Evolutionary conservation across 306 rosid genomes (phyloP).

Genomic region (Elaeagnus macrophylla): DNA sequence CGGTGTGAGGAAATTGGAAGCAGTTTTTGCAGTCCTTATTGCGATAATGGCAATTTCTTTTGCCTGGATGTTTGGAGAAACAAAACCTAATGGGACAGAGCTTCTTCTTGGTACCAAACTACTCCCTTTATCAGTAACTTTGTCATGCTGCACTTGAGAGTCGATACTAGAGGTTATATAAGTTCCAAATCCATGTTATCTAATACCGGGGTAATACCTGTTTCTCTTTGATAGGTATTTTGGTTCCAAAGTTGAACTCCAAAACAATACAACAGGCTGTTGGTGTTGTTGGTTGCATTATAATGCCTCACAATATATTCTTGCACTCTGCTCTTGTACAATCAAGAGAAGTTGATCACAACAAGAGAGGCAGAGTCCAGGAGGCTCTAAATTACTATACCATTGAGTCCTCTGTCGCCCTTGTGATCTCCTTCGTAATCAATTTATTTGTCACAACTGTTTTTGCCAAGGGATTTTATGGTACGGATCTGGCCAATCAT

Average conservation of each 20-base stretch:
- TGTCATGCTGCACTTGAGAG: neutral
- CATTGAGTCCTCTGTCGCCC: slow-evolving; percentile 78
- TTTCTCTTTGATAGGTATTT: slow-evolving; percentile 44
- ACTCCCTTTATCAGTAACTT: slow-evolving; percentile 5
- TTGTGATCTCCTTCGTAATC: slow-evolving; percentile 59
- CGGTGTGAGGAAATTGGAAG: slow-evolving; percentile 94
- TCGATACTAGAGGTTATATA: neutral
- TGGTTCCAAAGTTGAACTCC: slow-evolving; percentile 90
- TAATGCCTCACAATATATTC: slow-evolving; percentile 96
- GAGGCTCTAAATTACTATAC: slow-evolving; percentile 91
- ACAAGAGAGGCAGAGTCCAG: slow-evolving; percentile 65
- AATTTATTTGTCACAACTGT: slow-evolving; percentile 86
- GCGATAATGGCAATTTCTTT: slow-evolving; percentile 80
- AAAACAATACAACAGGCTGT: slow-evolving; percentile 88
- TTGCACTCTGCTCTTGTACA: slow-evolving; percentile 96
- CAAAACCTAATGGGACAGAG: slow-evolving; percentile 73
- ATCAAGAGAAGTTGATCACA: slow-evolving; percentile 64
- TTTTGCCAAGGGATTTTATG: slow-evolving; percentile 85
- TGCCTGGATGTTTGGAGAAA: slow-evolving; percentile 97
- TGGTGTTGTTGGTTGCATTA: slow-evolving; percentile 92
- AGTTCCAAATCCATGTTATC: slow-evolving; percentile 5
- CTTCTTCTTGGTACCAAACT: slow-evolving; percentile 62
- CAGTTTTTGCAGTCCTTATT: slow-evolving; percentile 84
- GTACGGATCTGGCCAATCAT: slow-evolving; percentile 54
- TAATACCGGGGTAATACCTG: slow-evolving; percentile 9